Base-by-base conservation (phyloP, 2,329 filamentous ascomycete species). In the Fusarium continuum region DNA sequence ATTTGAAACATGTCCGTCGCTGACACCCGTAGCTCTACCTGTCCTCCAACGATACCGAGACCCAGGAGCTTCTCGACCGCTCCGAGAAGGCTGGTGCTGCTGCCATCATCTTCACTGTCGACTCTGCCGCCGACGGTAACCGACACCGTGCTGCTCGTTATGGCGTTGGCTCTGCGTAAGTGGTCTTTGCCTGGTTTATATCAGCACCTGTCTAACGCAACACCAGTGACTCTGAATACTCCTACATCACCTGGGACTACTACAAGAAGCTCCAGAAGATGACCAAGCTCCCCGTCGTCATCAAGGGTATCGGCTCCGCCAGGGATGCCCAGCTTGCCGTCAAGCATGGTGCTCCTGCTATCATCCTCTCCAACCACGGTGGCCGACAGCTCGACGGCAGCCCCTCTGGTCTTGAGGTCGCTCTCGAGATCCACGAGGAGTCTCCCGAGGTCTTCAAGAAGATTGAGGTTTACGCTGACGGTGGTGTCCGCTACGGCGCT, bases 351-450 rank as follows among this genome's bases (percentile, higher is more conserved):
- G 73, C 65, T 13, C 65, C 69, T 4, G 76, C 75, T 47, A 78
- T 78, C 45, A 69, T 78, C 41, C 71, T 80, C 35, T 79, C 76
- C 49, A 80, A 80, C 71, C 78, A 80, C 70, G 78, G 78, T 40
- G 77, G 75, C 14, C 74, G 78, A 22, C 77, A 79, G 69, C 73
- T 80, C 28, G 78, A 80, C 59, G 74, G 75, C 17, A 70, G 70
- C 25, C 76, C 76, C 8, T 75, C 77, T 0, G 59, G 75, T 22
- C 70, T 80, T 4, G 77, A 79, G 65, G 71, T 76, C 7, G 74
- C 76, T 16, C 64, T 78, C 22, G 77, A 79, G 63, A 78, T 79
- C 54, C 69, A 76, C 69, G 47, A 74, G 56, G 61, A 77, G 58
- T 72, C 71, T 20, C 75, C 76, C 14, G 73, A 77, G 39, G 66